Evolutionary conservation across 1,139 yeast genomes (phyloP).

Genomic region (Blastobotrys apis): DNA sequence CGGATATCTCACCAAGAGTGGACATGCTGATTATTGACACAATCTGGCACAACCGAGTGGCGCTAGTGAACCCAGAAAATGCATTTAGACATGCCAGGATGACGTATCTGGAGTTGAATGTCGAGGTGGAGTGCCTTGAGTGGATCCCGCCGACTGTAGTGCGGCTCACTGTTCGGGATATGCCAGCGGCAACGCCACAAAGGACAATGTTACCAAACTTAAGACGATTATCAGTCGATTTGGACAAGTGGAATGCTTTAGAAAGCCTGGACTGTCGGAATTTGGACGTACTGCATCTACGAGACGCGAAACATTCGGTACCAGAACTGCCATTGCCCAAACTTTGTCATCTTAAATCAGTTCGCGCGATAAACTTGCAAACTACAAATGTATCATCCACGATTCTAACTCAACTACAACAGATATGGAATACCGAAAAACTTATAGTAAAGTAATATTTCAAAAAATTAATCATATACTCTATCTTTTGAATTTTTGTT

Average conservation of each 20-base stretch:
- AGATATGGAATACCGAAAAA: neutral
- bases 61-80: neutral
- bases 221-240: too few species aligned
- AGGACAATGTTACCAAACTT: too few species aligned
- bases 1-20: neutral
- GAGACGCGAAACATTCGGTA: neutral
- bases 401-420: slow-evolving; percentile 1
- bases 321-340: neutral
- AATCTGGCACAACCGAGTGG: neutral
- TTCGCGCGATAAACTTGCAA: neutral
- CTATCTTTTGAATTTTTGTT: too few species aligned
- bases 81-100: neutral
- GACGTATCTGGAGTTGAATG: neutral
- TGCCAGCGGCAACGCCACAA: too few species aligned
- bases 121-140: neutral
- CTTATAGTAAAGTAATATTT: too few species aligned
- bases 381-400: neutral
- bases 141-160: too few species aligned
- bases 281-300: neutral
- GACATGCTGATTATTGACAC: slow-evolving; percentile 1
- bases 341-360: neutral
- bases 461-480: too few species aligned
- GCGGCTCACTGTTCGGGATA: too few species aligned
- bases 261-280: neutral
- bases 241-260: neutral